Conservation (phyloP, 495 filamentous ascomycete genomes). For the Eremomyces bilateralis region DNA sequence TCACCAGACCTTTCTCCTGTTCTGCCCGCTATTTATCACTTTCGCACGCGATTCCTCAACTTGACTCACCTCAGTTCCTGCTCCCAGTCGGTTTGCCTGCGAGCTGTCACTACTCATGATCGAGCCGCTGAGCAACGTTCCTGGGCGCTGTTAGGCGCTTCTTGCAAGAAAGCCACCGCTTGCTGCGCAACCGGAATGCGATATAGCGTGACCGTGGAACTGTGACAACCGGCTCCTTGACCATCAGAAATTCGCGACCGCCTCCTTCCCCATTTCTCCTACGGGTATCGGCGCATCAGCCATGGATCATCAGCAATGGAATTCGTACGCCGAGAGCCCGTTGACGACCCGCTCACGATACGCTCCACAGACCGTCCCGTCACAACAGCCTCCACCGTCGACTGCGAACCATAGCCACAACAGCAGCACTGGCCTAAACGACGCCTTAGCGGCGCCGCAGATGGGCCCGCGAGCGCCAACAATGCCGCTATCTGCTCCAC, state of each 20-base stretch:
- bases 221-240: background rate
- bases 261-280: background rate
- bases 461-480: background rate
- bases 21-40: background rate
- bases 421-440: conserved; percentile 13
- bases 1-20: background rate
- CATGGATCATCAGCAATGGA: conserved; percentile 13
- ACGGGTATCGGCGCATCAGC: background rate
- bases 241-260: background rate
- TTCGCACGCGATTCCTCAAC: background rate
- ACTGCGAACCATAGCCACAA: conserved; percentile 6
- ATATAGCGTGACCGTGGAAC: background rate
- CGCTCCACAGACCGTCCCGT: conserved; percentile 10
- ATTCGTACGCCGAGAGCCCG: conserved; percentile 10
- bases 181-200: background rate
- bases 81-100: no score
- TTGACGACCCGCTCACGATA: conserved; percentile 12
- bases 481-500: background rate
- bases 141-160: no score
- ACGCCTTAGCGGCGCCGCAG: background rate
- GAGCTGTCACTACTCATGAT: no score
- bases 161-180: background rate
- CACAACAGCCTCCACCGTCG: conserved; percentile 9
- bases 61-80: background rate
- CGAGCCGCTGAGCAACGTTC: no score